These are phyloP conservation scores for Pseudogymnoascus sp. DNA, from an alignment of 2,329 filamentous ascomycete species.

Conservation along the genomic window DNA sequence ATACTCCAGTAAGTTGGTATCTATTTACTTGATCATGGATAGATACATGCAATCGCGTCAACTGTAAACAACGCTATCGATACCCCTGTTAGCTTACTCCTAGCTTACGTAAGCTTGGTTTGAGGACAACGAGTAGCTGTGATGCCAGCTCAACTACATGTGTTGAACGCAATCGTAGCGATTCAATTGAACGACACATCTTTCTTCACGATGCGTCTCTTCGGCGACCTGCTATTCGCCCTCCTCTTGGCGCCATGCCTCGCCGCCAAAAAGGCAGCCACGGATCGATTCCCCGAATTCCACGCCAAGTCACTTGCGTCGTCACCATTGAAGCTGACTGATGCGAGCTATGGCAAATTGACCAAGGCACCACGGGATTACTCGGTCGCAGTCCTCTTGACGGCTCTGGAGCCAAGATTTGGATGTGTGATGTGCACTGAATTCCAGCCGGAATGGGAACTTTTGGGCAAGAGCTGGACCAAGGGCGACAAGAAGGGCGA, in stretches of 20 bases:
- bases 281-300: slow-evolving; percentile 64
- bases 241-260: slow-evolving; percentile 54
- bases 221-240: slow-evolving; percentile 55
- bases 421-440: slow-evolving; percentile 81
- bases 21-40: slow-evolving; percentile 9
- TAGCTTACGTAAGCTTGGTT: not conserved
- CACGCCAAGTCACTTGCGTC: slow-evolving; percentile 59
- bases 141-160: slow-evolving; percentile 3
- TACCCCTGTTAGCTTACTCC: not conserved
- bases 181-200: slow-evolving; percentile 9
- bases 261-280: slow-evolving; percentile 56
- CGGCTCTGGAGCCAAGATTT: slow-evolving; percentile 75
- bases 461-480: slow-evolving; percentile 78
- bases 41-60: slow-evolving; percentile 9
- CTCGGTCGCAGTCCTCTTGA: slow-evolving; percentile 73
- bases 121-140: slow-evolving; percentile 8
- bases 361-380: slow-evolving; percentile 78
- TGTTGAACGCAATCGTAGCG: not conserved
- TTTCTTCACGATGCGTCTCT: slow-evolving; percentile 57
- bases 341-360: slow-evolving; percentile 66
- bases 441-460: slow-evolving; percentile 90
- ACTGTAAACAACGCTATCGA: slow-evolving; percentile 1
- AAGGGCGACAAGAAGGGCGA: slow-evolving; percentile 72
- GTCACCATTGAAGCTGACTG: slow-evolving; percentile 69
- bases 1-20: slow-evolving; percentile 8